Percentiles rank a stretch among this genome's conserved stretches.
Conservation (phyloP, 2,329 filamentous ascomycete genomes). For the Furcasterigmium sp. region DNA sequence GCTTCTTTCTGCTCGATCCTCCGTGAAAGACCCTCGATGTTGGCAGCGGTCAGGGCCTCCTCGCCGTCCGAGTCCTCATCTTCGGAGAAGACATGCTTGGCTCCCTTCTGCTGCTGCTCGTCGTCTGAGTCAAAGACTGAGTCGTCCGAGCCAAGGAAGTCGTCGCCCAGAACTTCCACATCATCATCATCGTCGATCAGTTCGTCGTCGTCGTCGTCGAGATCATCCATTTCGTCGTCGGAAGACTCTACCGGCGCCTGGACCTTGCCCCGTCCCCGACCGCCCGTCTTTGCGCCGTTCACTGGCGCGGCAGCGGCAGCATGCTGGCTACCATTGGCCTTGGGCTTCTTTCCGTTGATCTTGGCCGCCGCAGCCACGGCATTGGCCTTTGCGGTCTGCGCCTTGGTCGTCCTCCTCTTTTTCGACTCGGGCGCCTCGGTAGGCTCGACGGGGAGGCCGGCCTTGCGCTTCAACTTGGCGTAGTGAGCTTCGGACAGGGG, state of each 20-base stretch:
- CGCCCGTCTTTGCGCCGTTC: slow-evolving; percentile 19
- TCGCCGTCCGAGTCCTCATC: slow-evolving; percentile 88
- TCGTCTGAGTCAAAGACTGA: slow-evolving; percentile 71
- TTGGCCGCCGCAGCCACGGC: slow-evolving; percentile 17
- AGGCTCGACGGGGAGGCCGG: slow-evolving; percentile 58
- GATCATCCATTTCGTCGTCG: slow-evolving; percentile 23
- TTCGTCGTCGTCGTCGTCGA: slow-evolving; percentile 33
- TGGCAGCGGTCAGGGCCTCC: slow-evolving; percentile 88
- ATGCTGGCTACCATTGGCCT: slow-evolving; percentile 21
- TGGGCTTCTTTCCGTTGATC: slow-evolving; percentile 17
- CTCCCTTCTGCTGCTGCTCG: slow-evolving; percentile 43
- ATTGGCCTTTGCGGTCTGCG: slow-evolving; percentile 21
- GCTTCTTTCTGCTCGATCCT: slow-evolving; percentile 76
- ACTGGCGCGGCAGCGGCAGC: slow-evolving; percentile 16
- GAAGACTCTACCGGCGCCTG: slow-evolving; percentile 20
- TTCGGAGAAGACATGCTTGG: slow-evolving; percentile 80
- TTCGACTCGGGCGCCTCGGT: slow-evolving; percentile 59
- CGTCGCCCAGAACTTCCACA: slow-evolving; percentile 41
- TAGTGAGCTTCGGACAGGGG: slow-evolving; percentile 76
- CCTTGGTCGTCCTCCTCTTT: slow-evolving; percentile 41
- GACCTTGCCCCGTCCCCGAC: slow-evolving; percentile 22
- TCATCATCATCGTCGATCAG: slow-evolving; percentile 38
- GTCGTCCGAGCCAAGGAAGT: slow-evolving; percentile 56
- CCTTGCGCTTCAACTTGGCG: slow-evolving; percentile 81
- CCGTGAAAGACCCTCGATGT: slow-evolving; percentile 85